Evolutionary conservation across 2,329 filamentous ascomycete genomes (phyloP).

Genomic region (Aureobasidium zeae): DNA sequence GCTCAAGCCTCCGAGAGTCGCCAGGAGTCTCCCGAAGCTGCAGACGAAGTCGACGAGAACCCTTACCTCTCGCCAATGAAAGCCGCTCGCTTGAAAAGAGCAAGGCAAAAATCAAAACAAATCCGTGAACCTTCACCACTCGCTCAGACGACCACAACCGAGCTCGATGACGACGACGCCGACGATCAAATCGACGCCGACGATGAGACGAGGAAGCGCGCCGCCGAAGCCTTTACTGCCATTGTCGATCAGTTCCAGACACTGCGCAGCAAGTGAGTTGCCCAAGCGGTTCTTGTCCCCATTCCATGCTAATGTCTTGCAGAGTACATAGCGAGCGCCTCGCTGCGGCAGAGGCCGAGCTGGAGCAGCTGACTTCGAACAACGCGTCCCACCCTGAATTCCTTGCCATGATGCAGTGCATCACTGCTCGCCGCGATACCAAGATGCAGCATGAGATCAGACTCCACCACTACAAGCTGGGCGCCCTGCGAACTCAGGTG

Average conservation of each 20-base stretch:
- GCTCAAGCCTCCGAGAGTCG: conserved; percentile 5
- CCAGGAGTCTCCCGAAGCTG: conserved; percentile 13
- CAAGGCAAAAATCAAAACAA: conserved; percentile 12
- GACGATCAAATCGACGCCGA: conserved; percentile 25
- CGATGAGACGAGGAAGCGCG: conserved; percentile 19
- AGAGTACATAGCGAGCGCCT: conserved; percentile 74
- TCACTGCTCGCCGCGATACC: conserved; percentile 72
- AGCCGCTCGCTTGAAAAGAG: conserved; percentile 12
- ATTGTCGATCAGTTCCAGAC: conserved; percentile 85
- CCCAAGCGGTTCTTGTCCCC: not conserved
- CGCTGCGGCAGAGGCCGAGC: conserved; percentile 63
- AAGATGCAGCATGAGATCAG: conserved; percentile 68
- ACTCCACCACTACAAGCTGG: conserved; percentile 62
- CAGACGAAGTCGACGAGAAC: conserved; percentile 22
- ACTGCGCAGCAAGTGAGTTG: conserved; percentile 49
- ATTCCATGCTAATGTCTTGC: not conserved
- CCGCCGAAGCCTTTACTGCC: conserved; percentile 43
- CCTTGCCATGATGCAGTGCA: conserved; percentile 76
- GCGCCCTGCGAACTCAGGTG: conserved; percentile 63
- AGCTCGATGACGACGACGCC: conserved; percentile 32
- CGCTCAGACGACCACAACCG: conserved; percentile 31
- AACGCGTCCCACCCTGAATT: conserved; percentile 77
- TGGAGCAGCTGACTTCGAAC: conserved; percentile 49
- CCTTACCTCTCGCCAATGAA: conserved; percentile 15
- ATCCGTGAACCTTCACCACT: conserved; percentile 17